Conservation (phyloP, 306 rosid species). For the Begonia loranthoides region DNA sequence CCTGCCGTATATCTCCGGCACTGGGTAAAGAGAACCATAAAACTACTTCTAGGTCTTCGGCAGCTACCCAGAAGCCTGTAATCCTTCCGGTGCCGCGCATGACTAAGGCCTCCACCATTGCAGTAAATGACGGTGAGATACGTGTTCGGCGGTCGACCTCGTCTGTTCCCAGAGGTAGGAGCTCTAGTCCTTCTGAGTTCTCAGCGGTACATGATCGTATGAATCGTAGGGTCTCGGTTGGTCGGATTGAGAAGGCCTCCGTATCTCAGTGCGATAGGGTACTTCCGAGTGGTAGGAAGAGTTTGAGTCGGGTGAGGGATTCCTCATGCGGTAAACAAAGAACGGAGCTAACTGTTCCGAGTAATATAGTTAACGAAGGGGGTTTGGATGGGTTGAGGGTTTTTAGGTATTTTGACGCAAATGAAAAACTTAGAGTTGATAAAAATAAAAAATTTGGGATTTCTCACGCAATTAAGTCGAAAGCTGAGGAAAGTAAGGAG, state of each 20-base stretch:
- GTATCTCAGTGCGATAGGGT: slow-evolving; percentile 13
- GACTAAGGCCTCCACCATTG: slow-evolving; percentile 19
- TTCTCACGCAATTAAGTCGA: no score
- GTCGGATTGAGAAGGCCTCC: slow-evolving; percentile 20
- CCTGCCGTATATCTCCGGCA: slow-evolving; percentile 7
- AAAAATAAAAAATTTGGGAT: slow-evolving; percentile 3
- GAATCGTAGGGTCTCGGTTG: slow-evolving; percentile 39
- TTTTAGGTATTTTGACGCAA: slow-evolving; percentile 20
- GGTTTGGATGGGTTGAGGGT: slow-evolving; percentile 12
- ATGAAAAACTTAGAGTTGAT: slow-evolving; percentile 6
- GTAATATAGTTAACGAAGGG: slow-evolving; percentile 8
- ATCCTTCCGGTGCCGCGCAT: slow-evolving; percentile 39
- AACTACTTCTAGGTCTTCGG: slow-evolving; percentile 23
- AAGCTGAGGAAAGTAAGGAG: slow-evolving; percentile 6
- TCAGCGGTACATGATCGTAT: slow-evolving; percentile 13
- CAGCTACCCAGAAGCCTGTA: slow-evolving; percentile 26
- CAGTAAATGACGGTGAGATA: slow-evolving; percentile 3
- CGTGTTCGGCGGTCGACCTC: slow-evolving; percentile 43
- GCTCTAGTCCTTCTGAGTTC: slow-evolving; percentile 70
- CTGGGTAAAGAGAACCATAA: slow-evolving; percentile 57
- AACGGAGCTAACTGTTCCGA: slow-evolving; percentile 17
- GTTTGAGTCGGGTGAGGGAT: slow-evolving; percentile 12
- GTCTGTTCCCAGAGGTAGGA: slow-evolving; percentile 61
- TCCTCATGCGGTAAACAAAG: slow-evolving; percentile 17
- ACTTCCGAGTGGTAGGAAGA: slow-evolving; percentile 15